Conservation (phyloP, 352 stramenopile species). For the Phytophthora kernoviae region DNA sequence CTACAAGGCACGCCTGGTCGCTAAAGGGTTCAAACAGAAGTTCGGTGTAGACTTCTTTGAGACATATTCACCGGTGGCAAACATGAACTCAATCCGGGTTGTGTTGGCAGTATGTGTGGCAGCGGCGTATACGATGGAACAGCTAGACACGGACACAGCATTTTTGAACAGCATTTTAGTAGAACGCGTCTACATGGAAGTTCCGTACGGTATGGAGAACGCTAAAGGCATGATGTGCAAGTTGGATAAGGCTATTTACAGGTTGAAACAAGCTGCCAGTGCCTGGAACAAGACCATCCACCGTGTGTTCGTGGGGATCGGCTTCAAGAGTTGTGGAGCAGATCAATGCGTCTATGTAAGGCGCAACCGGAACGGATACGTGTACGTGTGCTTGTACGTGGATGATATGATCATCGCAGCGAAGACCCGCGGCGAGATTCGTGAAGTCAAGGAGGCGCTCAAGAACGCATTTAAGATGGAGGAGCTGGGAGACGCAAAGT, state of each 20-base stretch:
- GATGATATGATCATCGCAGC: constrained; percentile 10
- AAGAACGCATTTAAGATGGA: constrained; percentile 26
- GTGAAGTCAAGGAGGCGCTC: constrained; percentile 8
- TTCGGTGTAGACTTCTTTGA: constrained; percentile 40
- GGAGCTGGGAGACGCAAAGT: constrained; percentile 12
- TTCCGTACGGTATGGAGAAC: constrained; percentile 4
- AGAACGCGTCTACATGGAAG: constrained; percentile 4
- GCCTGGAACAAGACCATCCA: constrained; percentile 20
- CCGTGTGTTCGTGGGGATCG: not conserved
- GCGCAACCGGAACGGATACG: not conserved
- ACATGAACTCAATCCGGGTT: constrained; percentile 42
- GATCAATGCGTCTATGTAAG: constrained; percentile 28
- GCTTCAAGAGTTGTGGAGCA: constrained; percentile 15
- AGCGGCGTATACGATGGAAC: constrained; percentile 27
- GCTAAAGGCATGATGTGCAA: constrained; percentile 5
- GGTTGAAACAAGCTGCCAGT: constrained; percentile 23
- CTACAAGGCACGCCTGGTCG: constrained; percentile 41
- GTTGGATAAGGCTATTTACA: constrained; percentile 21
- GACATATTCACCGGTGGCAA: constrained; percentile 37
- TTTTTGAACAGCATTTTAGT: constrained; percentile 33
- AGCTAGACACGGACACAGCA: constrained; percentile 40
- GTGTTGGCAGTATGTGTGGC: constrained; percentile 14
- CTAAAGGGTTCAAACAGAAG: constrained; percentile 37
- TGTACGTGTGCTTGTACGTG: constrained; percentile 18
- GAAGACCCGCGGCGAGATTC: constrained; percentile 6